These are phyloP conservation scores for Sugiyamaella mastotermitis DNA, from an alignment of 805 yeast genomes.

Conservation along the genomic window DNA sequence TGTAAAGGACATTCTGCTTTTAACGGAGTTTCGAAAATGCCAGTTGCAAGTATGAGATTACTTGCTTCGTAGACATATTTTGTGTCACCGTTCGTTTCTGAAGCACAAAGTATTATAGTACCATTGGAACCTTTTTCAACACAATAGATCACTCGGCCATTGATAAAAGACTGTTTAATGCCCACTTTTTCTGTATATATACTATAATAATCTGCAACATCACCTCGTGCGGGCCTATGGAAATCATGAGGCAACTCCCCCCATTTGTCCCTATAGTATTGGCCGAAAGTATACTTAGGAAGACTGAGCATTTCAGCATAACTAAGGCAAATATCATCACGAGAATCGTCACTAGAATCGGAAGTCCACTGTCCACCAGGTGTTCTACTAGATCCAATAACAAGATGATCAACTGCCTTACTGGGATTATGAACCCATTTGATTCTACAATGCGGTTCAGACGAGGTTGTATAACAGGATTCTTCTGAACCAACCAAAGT, in stretches of 20 bases:
- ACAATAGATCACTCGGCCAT: constrained; percentile 15
- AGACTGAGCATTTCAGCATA: constrained; percentile 32
- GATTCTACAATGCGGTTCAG: constrained; percentile 22
- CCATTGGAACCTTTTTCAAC: constrained; percentile 2
- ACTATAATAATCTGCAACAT: constrained; percentile 26
- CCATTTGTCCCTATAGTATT: constrained; percentile 15
- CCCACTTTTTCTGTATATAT: constrained; percentile 24
- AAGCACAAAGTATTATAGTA: constrained; percentile 1
- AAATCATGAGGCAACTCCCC: constrained; percentile 15
- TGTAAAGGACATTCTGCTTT: background rate
- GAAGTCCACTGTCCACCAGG: constrained; percentile 33
- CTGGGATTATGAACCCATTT: constrained; percentile 20
- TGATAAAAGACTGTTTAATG: constrained; percentile 15
- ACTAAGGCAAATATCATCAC: constrained; percentile 19
- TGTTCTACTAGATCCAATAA: constrained; percentile 20
- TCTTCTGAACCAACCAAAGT: constrained; percentile 25
- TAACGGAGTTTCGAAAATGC: constrained; percentile 22
- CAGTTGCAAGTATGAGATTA: constrained; percentile 20
- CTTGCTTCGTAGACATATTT: background rate
- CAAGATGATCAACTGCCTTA: constrained; percentile 17
- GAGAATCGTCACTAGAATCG: constrained; percentile 13
- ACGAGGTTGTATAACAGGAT: constrained; percentile 15
- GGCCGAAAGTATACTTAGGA: constrained; percentile 27
- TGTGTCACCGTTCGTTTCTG: background rate
- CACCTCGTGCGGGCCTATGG: constrained; percentile 24